Evolutionary conservation across 2,329 filamentous ascomycete species (phyloP), one percentile per base, ranked within the genome.

Genomic region (Apiospora pterosperma): DNA sequence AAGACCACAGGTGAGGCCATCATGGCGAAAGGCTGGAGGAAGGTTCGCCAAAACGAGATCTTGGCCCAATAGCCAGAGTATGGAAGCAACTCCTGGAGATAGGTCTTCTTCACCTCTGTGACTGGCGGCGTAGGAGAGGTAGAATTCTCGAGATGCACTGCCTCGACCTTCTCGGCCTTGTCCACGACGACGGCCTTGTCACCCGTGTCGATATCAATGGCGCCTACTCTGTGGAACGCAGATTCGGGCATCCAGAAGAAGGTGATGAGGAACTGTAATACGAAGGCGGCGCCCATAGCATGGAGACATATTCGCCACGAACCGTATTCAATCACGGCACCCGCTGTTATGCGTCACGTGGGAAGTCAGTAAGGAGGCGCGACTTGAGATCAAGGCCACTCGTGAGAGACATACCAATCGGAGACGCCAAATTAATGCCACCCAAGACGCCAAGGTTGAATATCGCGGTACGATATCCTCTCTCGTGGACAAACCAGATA

Each of bases 241-340:
- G 83, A 85, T 69, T 85, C 83, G 0, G 82, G 82, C 4, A 84
- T 82, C 63, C 84, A 80, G 58, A 85, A 75, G 63, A 82, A 72
- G 21, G 83, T 77, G 3, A 81, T 71, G 16, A 82, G 67, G 21
- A 79, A 72, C 61, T 83, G 73, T 2, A 80, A 66, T 1, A 79
- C 81, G 19, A 80, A 78, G 5, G 59, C 59, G 8, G 36, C 59
- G 14, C 59, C 59, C 59, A 61, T 61, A 23, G 59, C 59, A 23
- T 61, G 36, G 23, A 61, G 12, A 31, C 59, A 61, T 19, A 7
- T 41, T 4, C 59, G 59, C 59, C 59, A 61, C 21, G 59, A 61
- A 2, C 25, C 36, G 59, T 61, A 61, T 23, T 61, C 12, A 7
- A 61, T 61, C n/a, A 61, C 14, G 14, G 59, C 19, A 7, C 59